Evolutionary conservation across 1,284 basidiomycete genomes (phyloP), one percentile per base, ranked within the genome.

Genomic region (Phaffia rhodozyma): DNA sequence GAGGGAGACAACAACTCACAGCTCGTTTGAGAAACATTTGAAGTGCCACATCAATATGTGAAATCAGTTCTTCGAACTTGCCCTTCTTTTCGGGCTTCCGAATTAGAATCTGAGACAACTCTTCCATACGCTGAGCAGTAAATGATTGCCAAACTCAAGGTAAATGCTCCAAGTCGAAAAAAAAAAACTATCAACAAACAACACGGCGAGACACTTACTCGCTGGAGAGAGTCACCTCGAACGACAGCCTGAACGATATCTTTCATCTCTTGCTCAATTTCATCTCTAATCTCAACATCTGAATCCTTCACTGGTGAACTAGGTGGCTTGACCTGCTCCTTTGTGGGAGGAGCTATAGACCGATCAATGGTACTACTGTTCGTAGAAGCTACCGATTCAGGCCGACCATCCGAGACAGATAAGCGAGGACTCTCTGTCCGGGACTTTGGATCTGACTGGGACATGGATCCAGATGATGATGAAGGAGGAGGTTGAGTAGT

Each of bases 51-150:
- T 65, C 63, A 29, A 65, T 65, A 27, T 47, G 29, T 5, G 48
- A 27, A n/a, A 60, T 54, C 13, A 91, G 81, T 71, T 88, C 86
- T 69, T 92, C 89, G 21, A 97, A 89, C 65, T 86, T 85, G 5
- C 82, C 78, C 71, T 86, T 83, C 73, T 93, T 92, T 69, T 91
- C 86, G 0, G 93, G 94, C 72, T 97, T 85, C 34, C 85, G 84
- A 75, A 94, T 94, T 70, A 96, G 78, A 79, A 93, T 97, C 55
- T 92, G 86, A 73, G 97, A 91, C 51, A 99, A 78, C 69, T 93
- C 91, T n/a, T 90, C 92, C 65, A 99, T 93, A 5, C 91, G 91
- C 76, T 92, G 86, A 73, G 86, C 85, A 76, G 87, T 78, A 7
- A 84, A 23, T 86, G 87, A 9, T 83, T 91, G 43, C 86, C 87